phyloP scores from a whole-genome alignment of 306 rosid species.

The Lagenaria siceraria region DNA sequence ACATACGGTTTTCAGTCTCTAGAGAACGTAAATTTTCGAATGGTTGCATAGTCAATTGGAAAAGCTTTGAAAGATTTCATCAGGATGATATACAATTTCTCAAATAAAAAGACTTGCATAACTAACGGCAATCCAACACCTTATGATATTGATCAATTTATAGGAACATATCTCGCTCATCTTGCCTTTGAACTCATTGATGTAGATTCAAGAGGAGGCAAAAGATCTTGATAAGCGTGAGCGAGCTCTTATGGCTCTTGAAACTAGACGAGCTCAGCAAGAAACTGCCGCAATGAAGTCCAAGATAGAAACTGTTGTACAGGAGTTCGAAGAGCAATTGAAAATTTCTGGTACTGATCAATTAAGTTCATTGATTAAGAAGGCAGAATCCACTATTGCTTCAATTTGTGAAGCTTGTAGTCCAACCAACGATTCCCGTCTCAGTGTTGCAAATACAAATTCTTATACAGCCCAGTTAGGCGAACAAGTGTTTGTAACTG shows the following conservation, averaged over 20 bases:
- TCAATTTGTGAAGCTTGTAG: constrained; percentile 50
- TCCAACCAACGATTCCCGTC: constrained; percentile 22
- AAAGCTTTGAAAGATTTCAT: no score
- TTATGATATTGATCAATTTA: background rate
- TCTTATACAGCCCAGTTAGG: constrained; percentile 56
- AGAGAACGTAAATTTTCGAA: background rate
- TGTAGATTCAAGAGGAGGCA: constrained; percentile 72
- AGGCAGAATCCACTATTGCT: constrained; percentile 61
- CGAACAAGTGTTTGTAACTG: constrained; percentile 55
- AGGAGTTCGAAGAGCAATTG: constrained; percentile 54
- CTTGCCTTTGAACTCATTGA: constrained; percentile 10
- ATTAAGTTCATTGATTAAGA: constrained; percentile 44
- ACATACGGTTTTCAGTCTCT: background rate
- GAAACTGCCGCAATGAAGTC: constrained; percentile 48
- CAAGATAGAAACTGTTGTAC: constrained; percentile 46
- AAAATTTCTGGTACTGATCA: constrained; percentile 33
- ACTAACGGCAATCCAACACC: background rate
- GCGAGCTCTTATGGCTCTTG: constrained; percentile 54
- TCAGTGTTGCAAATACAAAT: constrained; percentile 20
- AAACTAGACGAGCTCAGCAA: constrained; percentile 41
- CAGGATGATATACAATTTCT: background rate
- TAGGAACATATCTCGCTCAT: constrained; percentile 5
- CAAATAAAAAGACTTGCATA: background rate
- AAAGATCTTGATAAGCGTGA: constrained; percentile 64
- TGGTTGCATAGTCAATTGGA: background rate